phyloP scores from a whole-genome alignment of 1,284 basidiomycete genomes.

The Apiotrichum brassicae region DNA sequence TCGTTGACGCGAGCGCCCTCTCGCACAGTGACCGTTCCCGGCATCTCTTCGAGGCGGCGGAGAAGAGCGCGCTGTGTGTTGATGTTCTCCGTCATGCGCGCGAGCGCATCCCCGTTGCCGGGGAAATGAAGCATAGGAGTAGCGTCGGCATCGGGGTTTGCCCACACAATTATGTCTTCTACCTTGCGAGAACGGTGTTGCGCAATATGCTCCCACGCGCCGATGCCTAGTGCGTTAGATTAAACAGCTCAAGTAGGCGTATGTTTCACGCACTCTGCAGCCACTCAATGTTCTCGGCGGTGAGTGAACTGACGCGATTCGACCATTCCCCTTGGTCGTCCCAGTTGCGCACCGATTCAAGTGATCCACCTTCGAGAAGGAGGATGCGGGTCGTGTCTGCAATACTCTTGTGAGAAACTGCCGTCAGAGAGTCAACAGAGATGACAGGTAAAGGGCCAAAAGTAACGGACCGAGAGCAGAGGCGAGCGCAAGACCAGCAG shows the following conservation, averaged over 20 bases:
- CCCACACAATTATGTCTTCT: constrained; percentile 87
- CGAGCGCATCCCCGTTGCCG: constrained; percentile 53
- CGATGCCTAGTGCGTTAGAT: constrained; percentile 58
- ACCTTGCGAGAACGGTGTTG: constrained; percentile 62
- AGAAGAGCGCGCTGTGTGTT: constrained; percentile 81
- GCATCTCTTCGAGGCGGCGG: constrained; percentile 40
- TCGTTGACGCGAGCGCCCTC: constrained; percentile 35
- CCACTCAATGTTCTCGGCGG: constrained; percentile 71
- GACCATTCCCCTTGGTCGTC: constrained; percentile 59
- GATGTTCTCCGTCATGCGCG: constrained; percentile 78
- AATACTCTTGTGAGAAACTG: constrained; percentile 13
- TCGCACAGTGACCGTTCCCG: constrained; percentile 30
- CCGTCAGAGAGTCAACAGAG: too few species aligned
- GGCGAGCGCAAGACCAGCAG: constrained; percentile 82
- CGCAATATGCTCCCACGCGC: constrained; percentile 77
- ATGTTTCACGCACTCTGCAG: constrained; percentile 60
- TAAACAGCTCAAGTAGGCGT: too few species aligned
- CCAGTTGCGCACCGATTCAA: constrained; percentile 67
- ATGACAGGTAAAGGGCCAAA: background rate
- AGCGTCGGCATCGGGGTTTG: constrained; percentile 47
- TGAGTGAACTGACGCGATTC: constrained; percentile 84
- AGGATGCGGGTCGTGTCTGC: constrained; percentile 48
- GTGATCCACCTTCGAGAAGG: constrained; percentile 71
- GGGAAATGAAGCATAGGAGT: constrained; percentile 42
- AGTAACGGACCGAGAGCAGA: constrained; percentile 65